Evolutionary conservation across 768 basidiomycete genomes (phyloP), one percentile per base, ranked within the genome.

Genomic region (Russula foetens): DNA sequence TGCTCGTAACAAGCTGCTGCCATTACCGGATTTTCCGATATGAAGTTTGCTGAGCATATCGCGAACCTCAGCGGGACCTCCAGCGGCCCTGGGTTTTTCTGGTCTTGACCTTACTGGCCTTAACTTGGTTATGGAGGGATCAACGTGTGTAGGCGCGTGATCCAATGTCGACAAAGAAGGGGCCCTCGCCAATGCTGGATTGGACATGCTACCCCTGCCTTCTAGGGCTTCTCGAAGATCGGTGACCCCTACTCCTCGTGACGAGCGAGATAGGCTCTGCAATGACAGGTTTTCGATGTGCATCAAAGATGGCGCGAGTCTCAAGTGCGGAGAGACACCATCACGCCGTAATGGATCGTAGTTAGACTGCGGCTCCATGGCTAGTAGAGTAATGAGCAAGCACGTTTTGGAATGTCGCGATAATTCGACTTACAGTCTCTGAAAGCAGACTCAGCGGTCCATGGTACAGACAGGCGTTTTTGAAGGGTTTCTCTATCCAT

Each of bases 151-250:
- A 51, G 84, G 81, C 23, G 80, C 71, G 66, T 89, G 86, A 63
- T 90, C 88, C 31, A 89, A 77, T 3, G 89, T 90, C 45, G 89
- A 89, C 51, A 91, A 75, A 15, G 90, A 91, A 15, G 88, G 81
- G 19, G 84, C 80, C n/a, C 80, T 69, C 29, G 73, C 82, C 28
- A 91, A 75, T 23, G 83, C 82, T 39, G 87, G 81, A 69, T 90
- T 92, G 17, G 90, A 91, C 80, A 88, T 82, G 68, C 87, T 89
- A 66, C 82, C 84, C 43, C 90, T 83, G 23, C 91, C 91, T 74
- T 92, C 90, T 4, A 97, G 75, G 4, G 94, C 94, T 66, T 94
- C 92, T 55, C 92, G 80, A 33, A 97, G 78, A 69, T 95, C 92
- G 1, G 83, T 85, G 24, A 96, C 92, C 24, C 93, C 94, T 17